Conservation (phyloP, 495 filamentous ascomycete species). For the Penicillium nucicola region DNA sequence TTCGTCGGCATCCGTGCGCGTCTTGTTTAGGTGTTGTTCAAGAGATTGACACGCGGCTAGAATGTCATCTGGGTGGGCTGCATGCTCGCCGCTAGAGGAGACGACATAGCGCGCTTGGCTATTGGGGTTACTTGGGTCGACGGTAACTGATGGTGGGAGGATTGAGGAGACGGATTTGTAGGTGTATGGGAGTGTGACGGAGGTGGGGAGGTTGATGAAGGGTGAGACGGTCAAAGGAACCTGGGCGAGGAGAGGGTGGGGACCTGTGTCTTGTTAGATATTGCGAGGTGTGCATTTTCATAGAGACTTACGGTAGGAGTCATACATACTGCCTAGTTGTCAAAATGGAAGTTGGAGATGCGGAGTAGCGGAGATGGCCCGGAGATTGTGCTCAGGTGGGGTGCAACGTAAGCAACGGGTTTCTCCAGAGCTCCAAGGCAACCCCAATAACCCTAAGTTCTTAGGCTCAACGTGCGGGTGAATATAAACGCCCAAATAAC, state of each 20-base stretch:
- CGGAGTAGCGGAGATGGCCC: slow-evolving; percentile 5
- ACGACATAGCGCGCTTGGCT: slow-evolving; percentile 65
- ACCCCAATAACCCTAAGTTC: too few relatives aligned
- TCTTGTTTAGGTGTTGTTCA: slow-evolving; percentile 65
- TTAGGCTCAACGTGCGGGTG: too few relatives aligned
- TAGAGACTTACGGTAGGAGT: slow-evolving; percentile 39
- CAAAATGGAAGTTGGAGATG: background rate
- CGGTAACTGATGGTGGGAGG: slow-evolving; percentile 72
- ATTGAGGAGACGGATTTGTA: slow-evolving; percentile 86
- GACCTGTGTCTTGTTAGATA: slow-evolving; percentile 47
- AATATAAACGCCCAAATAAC: too few relatives aligned
- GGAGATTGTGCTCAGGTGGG: background rate
- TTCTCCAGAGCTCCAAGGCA: background rate
- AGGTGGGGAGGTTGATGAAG: slow-evolving; percentile 85
- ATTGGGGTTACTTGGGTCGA: slow-evolving; percentile 41
- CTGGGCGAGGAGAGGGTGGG: slow-evolving; percentile 87
- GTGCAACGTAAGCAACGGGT: too few relatives aligned
- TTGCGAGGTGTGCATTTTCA: background rate
- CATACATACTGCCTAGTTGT: slow-evolving; percentile 33
- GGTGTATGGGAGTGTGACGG: slow-evolving; percentile 90
- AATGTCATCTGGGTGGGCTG: slow-evolving; percentile 78
- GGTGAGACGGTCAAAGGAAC: slow-evolving; percentile 91
- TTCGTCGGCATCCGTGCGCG: slow-evolving; percentile 59
- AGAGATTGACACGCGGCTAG: slow-evolving; percentile 74
- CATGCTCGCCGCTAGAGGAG: slow-evolving; percentile 67